phyloP scores from a whole-genome alignment of 2,329 filamentous ascomycete species.

The Sarocladium brachiariae region DNA sequence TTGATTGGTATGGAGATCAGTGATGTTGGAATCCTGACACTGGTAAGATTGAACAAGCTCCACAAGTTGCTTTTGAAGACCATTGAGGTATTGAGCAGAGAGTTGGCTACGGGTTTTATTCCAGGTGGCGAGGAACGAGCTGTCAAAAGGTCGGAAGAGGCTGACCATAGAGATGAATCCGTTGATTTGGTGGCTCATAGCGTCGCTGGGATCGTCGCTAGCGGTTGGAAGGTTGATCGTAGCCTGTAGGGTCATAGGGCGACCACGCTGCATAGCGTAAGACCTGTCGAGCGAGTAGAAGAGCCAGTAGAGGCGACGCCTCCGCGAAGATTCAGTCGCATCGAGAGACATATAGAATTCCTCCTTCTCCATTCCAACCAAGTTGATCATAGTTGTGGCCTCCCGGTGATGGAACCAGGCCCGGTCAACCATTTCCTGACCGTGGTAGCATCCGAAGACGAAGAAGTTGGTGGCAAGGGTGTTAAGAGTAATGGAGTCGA shows the following conservation, averaged over 20 bases:
- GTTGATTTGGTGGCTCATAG: slow-evolving; percentile 43
- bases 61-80: slow-evolving; percentile 56
- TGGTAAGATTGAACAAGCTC: slow-evolving; percentile 47
- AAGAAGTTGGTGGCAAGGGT: slow-evolving; percentile 71
- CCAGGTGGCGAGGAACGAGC: slow-evolving; percentile 57
- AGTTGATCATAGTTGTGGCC: slow-evolving; percentile 62
- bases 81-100: slow-evolving; percentile 47
- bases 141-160: slow-evolving; percentile 61
- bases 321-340: slow-evolving; percentile 52
- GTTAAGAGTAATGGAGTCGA: slow-evolving; percentile 48
- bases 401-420: slow-evolving; percentile 77
- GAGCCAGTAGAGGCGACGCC: slow-evolving; percentile 66
- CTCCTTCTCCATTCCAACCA: slow-evolving; percentile 55
- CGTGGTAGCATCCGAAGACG: slow-evolving; percentile 65
- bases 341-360: slow-evolving; percentile 55
- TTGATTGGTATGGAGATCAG: slow-evolving; percentile 52
- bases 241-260: slow-evolving; percentile 63
- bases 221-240: slow-evolving; percentile 60
- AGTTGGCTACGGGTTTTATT: slow-evolving; percentile 56
- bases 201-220: slow-evolving; percentile 53
- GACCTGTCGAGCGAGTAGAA: slow-evolving; percentile 67
- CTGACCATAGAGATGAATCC: slow-evolving; percentile 54
- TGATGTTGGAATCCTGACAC: slow-evolving; percentile 45
- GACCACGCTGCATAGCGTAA: slow-evolving; percentile 64
- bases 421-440: slow-evolving; percentile 64